Evolutionary conservation across 192 early-diverging fungal species (phyloP).

Genomic region (Ambispora gerdemannii): DNA sequence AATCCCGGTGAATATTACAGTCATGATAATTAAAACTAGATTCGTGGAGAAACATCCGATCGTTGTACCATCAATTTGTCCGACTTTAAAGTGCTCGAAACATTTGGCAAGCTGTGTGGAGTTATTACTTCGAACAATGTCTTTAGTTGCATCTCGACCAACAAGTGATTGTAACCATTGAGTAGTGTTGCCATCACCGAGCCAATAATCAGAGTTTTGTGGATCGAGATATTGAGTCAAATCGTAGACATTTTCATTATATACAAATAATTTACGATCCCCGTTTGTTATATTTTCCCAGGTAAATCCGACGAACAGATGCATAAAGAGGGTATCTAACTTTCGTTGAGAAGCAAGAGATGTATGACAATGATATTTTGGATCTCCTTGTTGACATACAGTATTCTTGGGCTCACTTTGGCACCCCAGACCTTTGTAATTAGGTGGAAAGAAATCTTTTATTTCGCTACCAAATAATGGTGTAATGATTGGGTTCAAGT

Average conservation of each 20-base stretch:
- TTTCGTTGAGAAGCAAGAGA: neutral
- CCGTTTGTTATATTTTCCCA: constrained; percentile 47
- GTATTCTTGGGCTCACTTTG: neutral
- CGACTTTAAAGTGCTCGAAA: constrained; percentile 31
- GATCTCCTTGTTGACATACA: constrained; percentile 17
- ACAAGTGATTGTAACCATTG: constrained; percentile 14
- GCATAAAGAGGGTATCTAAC: constrained; percentile 4
- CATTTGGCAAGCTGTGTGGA: constrained; percentile 14
- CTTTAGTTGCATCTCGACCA: constrained; percentile 20
- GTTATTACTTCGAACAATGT: neutral
- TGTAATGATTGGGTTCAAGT: constrained; percentile 8
- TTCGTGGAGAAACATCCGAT: constrained; percentile 42
- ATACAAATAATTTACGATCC: constrained; percentile 51
- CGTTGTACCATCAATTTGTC: constrained; percentile 40
- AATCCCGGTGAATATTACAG: constrained; percentile 20
- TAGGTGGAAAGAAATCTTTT: constrained; percentile 7
- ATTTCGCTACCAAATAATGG: constrained; percentile 25
- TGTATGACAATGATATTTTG: constrained; percentile 29
- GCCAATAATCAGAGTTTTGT: constrained; percentile 1
- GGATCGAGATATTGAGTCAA: constrained; percentile 10
- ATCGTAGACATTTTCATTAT: constrained; percentile 41
- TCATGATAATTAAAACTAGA: constrained; percentile 30
- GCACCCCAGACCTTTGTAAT: constrained; percentile 14
- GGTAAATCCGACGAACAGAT: constrained; percentile 26
- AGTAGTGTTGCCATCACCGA: constrained; percentile 8